Evolutionary conservation across 306 rosid genomes (phyloP).

Genomic region (Adenanthera pavonina): DNA sequence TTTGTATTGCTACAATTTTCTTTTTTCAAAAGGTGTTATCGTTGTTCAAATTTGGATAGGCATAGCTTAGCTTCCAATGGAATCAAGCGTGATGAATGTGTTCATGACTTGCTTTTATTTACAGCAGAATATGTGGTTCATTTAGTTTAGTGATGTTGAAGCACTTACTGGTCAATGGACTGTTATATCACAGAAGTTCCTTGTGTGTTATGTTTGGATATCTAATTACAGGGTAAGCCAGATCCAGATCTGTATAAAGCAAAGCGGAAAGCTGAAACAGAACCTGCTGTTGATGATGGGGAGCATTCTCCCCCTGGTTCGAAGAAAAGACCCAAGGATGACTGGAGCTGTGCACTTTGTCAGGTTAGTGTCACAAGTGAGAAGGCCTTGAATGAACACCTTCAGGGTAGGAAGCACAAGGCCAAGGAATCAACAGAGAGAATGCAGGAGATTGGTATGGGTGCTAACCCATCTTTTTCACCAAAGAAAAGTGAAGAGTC

Average conservation of each 20-base stretch:
- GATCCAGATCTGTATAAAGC: conserved; percentile 28
- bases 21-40: background rate
- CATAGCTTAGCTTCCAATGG: conserved; percentile 4
- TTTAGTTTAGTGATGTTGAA: conserved; percentile 26
- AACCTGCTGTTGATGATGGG: conserved; percentile 2
- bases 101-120: background rate
- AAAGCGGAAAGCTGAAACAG: conserved; percentile 53
- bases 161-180: conserved; percentile 26
- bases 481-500: conserved; percentile 33
- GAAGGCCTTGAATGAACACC: conserved; percentile 50
- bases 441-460: conserved; percentile 29
- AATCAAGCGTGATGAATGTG: conserved; percentile 1
- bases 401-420: conserved; percentile 75
- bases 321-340: conserved; percentile 54
- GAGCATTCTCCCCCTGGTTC: conserved; percentile 35
- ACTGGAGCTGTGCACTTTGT: conserved; percentile 74
- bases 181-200: background rate
- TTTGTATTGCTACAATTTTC: too few relatives aligned
- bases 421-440: conserved; percentile 50
- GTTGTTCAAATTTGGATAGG: background rate
- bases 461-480: conserved; percentile 11
- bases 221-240: conserved; percentile 68
- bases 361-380: conserved; percentile 45
- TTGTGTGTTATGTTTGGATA: conserved; percentile 35
- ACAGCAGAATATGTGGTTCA: background rate